phyloP scores from a whole-genome alignment of 1,284 basidiomycete genomes.

The Athelia sp. region DNA sequence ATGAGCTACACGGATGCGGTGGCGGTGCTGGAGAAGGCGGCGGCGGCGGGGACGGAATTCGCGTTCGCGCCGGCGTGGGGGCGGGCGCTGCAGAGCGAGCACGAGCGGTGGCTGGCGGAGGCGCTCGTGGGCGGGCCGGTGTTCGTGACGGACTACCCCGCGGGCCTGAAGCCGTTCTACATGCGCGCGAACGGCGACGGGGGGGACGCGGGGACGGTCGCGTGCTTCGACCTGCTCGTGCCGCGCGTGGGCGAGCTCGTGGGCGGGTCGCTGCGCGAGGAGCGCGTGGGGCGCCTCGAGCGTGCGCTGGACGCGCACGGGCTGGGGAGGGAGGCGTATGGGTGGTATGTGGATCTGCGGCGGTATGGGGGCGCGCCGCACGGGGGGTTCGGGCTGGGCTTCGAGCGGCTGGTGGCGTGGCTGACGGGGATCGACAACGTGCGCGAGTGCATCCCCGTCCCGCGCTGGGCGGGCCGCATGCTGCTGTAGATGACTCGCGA shows the following conservation, averaged over 20 bases:
- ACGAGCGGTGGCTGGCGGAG: conserved; percentile 87
- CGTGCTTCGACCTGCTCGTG: conserved; percentile 92
- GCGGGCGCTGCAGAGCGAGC: conserved; percentile 75
- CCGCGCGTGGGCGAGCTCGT: conserved; percentile 88
- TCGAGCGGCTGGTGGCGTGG: conserved; percentile 84
- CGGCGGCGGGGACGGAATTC: conserved; percentile 37
- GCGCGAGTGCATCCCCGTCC: conserved; percentile 86
- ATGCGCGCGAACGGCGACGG: conserved; percentile 59
- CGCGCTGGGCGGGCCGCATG: conserved; percentile 82
- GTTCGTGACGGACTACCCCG: conserved; percentile 91
- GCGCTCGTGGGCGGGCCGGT: conserved; percentile 67
- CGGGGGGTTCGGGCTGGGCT: conserved; percentile 91
- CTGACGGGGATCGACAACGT: conserved; percentile 82
- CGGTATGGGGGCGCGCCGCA: conserved; percentile 81
- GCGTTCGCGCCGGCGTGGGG: conserved; percentile 67
- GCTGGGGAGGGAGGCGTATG: conserved; percentile 53
- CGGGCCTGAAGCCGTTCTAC: conserved; percentile 88
- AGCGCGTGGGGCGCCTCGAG: conserved; percentile 56
- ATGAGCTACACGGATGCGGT: conserved; percentile 84
- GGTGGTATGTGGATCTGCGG: conserved; percentile 85
- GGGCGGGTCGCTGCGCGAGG: conserved; percentile 90
- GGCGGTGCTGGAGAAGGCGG: conserved; percentile 42
- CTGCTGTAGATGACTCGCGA: too few relatives aligned
- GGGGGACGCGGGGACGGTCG: conserved; percentile 75
- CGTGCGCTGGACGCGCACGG: conserved; percentile 47